Conservation (phyloP, 805 yeast genomes). For the Yamadazyma tumulicola region DNA sequence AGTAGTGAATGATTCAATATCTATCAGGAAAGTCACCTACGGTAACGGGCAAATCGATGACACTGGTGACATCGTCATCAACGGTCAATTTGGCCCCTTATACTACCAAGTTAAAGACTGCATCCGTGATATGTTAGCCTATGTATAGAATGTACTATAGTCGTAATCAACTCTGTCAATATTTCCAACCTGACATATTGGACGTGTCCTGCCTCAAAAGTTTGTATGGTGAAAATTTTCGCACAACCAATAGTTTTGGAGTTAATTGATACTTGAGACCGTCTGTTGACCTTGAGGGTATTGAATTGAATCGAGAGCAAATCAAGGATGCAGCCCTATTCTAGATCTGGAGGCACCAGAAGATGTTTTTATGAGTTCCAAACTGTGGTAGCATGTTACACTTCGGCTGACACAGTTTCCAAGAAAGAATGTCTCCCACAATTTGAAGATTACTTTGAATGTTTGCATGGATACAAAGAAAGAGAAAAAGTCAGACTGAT, state of each 20-base stretch:
- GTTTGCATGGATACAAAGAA: slow-evolving; percentile 45
- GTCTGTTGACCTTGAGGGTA: too few species aligned
- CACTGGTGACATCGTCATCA: slow-evolving; percentile 81
- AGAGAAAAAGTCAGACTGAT: slow-evolving; percentile 43
- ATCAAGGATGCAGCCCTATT: slow-evolving; percentile 40
- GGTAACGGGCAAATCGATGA: slow-evolving; percentile 40
- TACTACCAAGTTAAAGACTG: slow-evolving; percentile 75
- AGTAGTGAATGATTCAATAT: slow-evolving; percentile 75
- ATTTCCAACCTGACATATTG: too few species aligned
- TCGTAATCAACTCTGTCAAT: too few species aligned
- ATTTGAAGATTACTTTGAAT: slow-evolving; percentile 45
- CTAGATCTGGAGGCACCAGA: slow-evolving; percentile 47
- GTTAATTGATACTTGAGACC: slow-evolving; percentile 3
- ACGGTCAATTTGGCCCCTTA: slow-evolving; percentile 71
- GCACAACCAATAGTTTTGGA: slow-evolving; percentile 1
- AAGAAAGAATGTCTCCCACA: slow-evolving; percentile 42
- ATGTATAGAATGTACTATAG: slow-evolving; percentile 39
- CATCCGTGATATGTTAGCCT: slow-evolving; percentile 72
- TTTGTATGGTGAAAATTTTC: too few species aligned
- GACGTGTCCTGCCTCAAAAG: too few species aligned
- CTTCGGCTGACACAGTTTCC: slow-evolving; percentile 40
- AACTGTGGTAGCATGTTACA: slow-evolving; percentile 40
- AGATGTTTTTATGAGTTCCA: slow-evolving; percentile 47
- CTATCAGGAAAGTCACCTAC: slow-evolving; percentile 62
- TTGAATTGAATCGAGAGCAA: too few species aligned